Base-by-base conservation (phyloP, 768 basidiomycete species). In the Tephrocybe rancida region DNA sequence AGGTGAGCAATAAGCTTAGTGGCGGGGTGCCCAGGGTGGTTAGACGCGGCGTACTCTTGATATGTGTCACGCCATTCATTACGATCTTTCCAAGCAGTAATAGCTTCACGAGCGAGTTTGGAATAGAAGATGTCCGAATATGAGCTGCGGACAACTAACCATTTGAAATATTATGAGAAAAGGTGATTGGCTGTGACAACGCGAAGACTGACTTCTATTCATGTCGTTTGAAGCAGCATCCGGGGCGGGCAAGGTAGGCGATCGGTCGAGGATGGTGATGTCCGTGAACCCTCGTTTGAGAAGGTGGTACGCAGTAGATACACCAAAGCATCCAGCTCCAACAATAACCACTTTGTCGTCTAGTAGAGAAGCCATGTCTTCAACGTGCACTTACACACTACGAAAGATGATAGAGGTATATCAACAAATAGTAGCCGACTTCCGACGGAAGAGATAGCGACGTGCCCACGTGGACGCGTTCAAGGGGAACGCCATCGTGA, bases 281-380 rank as follows among this genome's bases (percentile, higher is more conserved):
- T 86, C 63, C 14, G 69, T 76, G 69, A 86, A 94, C 16, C 89
- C 87, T 54, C 85, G 73, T 50, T 73, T 67, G 44, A 95, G 74
- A 47, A 96, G 83, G 65, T 92, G 85, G 59, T 85, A 80, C 1
- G 93, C 95, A 0, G 95, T 90, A 16, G 92, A 95, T 45, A 92
- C 73, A 5, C 95, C 95, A 66, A 95, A 95, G 58, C 86, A 86
- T 4, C 92, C 92, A 35, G 90, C 86, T 24, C 92, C 92, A 38
- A 92, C 75, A 55, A 95, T 86, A 48, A 93, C 63, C 41, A 87
- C 73, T 46, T 67, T 70, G 61, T 72, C 63, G 52, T 70, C 44
- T 22, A 27, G 2, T 32, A 22, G 19, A 25, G 22, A 35, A 5
- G 45, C 39, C 56, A 54, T 57, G 25, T 11, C 25, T 25, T 4